Conservation (phyloP, 306 rosid genomes). For the Datisca glomerata region DNA sequence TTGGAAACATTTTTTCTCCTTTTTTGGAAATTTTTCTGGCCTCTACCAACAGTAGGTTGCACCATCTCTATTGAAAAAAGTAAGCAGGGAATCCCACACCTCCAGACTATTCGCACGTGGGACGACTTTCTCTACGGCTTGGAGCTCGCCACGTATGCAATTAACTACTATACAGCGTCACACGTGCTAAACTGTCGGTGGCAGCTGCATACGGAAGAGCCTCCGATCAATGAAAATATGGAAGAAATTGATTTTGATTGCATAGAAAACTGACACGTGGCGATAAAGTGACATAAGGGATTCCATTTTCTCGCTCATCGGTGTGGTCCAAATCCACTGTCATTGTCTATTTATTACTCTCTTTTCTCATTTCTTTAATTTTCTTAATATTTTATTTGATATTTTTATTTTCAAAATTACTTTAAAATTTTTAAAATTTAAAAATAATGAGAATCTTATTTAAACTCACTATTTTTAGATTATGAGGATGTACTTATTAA, state of each 20-base stretch:
- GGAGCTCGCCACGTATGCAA: background rate
- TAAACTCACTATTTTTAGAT: no score
- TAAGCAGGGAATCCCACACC: constrained; percentile 16
- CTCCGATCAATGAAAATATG: no score
- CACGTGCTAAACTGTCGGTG: background rate
- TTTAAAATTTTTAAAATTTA: no score
- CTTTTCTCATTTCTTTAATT: background rate
- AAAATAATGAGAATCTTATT: no score
- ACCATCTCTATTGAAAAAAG: constrained; percentile 28
- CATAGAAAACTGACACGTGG: no score
- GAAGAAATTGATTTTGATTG: no score
- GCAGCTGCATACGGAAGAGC: no score
- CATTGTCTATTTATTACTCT: background rate
- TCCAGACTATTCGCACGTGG: constrained; percentile 32
- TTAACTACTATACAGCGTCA: no score
- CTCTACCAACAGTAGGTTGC: constrained; percentile 34
- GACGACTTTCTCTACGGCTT: constrained; percentile 5
- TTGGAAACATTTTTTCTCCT: no score
- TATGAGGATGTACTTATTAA: no score
- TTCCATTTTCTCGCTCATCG: background rate
- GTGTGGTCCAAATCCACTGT: constrained; percentile 1
- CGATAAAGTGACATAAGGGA: background rate
- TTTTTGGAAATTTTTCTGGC: no score
- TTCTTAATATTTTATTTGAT: background rate
- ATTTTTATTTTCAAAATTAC: no score